A percentile compares a stretch with the other conserved stretches of the same genome.
Conservation (phyloP, 257 asterid species). For the Solanum pennellii region DNA sequence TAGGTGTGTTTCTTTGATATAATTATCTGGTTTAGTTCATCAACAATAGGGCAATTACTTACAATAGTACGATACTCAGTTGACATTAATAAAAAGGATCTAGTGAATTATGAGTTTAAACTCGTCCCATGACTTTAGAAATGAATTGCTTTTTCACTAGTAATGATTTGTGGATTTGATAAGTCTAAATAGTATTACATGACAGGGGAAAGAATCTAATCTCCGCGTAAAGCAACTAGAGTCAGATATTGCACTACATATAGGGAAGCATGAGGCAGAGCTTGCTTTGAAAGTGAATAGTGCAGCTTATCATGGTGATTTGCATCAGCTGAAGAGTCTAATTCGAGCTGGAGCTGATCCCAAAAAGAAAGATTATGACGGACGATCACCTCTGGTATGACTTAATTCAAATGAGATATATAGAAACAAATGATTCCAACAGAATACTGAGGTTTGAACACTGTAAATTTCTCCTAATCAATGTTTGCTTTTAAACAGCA, state of each 20-base stretch:
- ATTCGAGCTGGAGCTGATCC: constrained; percentile 93
- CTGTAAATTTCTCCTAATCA: background rate
- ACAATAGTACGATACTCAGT: background rate
- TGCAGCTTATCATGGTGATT: constrained; percentile 74
- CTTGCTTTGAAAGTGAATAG: constrained; percentile 81
- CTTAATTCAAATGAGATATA: background rate
- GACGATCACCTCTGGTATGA: constrained; percentile 74
- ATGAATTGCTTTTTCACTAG: too few species aligned
- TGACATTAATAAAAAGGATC: background rate
- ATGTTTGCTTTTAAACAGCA: constrained; percentile 35
- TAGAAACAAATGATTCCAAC: background rate
- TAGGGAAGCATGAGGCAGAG: constrained; percentile 80
- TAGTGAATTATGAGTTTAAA: background rate
- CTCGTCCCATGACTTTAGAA: too few species aligned
- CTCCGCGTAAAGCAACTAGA: constrained; percentile 64
- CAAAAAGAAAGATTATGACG: constrained; percentile 74
- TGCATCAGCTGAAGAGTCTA: constrained; percentile 60
- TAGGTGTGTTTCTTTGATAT: background rate
- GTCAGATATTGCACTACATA: constrained; percentile 60
- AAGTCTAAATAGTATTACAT: background rate
- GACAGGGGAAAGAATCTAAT: constrained; percentile 65
- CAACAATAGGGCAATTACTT: background rate
- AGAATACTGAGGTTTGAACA: background rate
- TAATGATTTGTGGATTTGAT: too few species aligned
- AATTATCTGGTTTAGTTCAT: background rate